phyloP scores from a whole-genome alignment of 129 eudicot species.

The Centella asiatica region DNA sequence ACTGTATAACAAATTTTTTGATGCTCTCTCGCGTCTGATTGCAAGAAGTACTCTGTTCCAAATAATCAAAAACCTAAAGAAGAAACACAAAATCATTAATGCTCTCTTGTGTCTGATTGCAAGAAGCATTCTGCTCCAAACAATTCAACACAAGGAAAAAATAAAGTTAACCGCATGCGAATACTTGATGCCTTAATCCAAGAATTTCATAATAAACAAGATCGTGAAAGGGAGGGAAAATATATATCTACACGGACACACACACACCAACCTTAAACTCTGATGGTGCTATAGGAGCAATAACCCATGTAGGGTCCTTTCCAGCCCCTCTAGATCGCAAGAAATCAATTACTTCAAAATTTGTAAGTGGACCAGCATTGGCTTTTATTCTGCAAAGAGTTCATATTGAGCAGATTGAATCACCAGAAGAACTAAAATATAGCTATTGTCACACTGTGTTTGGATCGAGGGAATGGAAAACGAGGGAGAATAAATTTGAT shows the following conservation, averaged over 20 bases:
- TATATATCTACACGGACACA: too few relatives aligned
- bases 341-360: slow-evolving; percentile 66
- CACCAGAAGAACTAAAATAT: not conserved
- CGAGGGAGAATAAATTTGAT: too few relatives aligned
- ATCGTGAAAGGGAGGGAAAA: too few relatives aligned
- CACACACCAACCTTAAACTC: slow-evolving; percentile 55
- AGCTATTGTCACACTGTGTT: too few relatives aligned
- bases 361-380: slow-evolving; percentile 50
- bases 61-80: slow-evolving; percentile 49
- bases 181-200: not conserved
- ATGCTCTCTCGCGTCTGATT: slow-evolving; percentile 56
- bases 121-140: slow-evolving; percentile 38
- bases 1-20: slow-evolving; percentile 31
- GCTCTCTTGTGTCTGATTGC: slow-evolving; percentile 51
- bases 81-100: slow-evolving; percentile 27
- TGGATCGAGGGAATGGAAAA: too few relatives aligned
- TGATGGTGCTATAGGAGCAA: slow-evolving; percentile 50
- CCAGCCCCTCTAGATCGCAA: slow-evolving; percentile 73
- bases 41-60: slow-evolving; percentile 37
- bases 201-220: not conserved
- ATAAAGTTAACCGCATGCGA: not conserved
- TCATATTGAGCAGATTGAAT: not conserved
- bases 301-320: slow-evolving; percentile 52
- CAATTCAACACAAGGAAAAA: slow-evolving; percentile 42
- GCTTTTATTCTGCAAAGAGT: slow-evolving; percentile 32